phyloP scores from a whole-genome alignment of 108 stramenopile species.

The Nitzschia putrida region DNA sequence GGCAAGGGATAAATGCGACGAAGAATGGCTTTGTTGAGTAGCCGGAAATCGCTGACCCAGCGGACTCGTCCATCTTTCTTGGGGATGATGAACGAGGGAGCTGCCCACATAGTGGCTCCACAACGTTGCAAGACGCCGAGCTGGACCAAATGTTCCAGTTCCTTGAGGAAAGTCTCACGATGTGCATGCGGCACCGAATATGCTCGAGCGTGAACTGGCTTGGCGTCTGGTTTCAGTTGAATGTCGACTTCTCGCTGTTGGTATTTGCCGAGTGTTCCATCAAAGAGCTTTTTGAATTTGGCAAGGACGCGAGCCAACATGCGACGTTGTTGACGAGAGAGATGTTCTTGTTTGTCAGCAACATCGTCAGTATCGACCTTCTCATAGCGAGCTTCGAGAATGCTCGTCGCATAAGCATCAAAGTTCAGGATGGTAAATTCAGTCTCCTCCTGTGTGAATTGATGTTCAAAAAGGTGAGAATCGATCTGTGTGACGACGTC shows the following conservation, averaged over 20 bases:
- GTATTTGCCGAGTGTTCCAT: slow-evolving; percentile 44
- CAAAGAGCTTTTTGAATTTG: slow-evolving; percentile 38
- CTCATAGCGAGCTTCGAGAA: no score
- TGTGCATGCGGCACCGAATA: slow-evolving; percentile 38
- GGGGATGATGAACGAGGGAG: slow-evolving; percentile 40
- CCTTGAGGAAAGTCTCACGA: slow-evolving; percentile 29
- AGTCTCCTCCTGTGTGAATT: no score
- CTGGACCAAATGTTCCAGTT: slow-evolving; percentile 21
- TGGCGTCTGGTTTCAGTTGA: slow-evolving; percentile 41
- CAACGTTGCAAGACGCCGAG: slow-evolving; percentile 21
- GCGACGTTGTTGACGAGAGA: background rate
- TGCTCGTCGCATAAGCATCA: no score
- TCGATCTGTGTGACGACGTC: no score
- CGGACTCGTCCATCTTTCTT: slow-evolving; percentile 47
- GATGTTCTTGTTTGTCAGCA: background rate
- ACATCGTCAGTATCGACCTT: background rate
- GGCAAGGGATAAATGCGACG: slow-evolving; percentile 50
- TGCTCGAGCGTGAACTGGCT: slow-evolving; percentile 39
- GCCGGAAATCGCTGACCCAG: slow-evolving; percentile 39
- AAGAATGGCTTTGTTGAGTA: slow-evolving; percentile 39
- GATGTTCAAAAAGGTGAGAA: no score
- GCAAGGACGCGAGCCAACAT: slow-evolving; percentile 26
- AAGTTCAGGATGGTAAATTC: no score
- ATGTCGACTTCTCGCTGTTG: slow-evolving; percentile 31
- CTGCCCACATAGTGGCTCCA: slow-evolving; percentile 26